These are phyloP conservation scores for Peronospora farinosa DNA, from an alignment of 352 stramenopile genomes.

Conservation along the genomic window DNA sequence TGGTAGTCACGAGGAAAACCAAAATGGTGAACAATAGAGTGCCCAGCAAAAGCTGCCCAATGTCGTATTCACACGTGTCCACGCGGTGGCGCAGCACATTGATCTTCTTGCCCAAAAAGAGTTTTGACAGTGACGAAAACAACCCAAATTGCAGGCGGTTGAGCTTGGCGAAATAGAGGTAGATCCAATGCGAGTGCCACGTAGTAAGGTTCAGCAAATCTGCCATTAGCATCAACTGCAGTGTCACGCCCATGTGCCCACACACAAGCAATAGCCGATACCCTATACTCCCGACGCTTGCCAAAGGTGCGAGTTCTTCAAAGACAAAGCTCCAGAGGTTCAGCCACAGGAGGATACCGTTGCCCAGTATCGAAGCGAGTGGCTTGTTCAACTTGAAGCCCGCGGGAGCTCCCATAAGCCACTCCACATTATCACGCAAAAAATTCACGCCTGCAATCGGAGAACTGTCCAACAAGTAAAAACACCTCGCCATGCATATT, in stretches of 20 bases:
- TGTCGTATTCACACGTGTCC: constrained; percentile 92
- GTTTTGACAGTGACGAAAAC: constrained; percentile 84
- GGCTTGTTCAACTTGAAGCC: constrained; percentile 88
- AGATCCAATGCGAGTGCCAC: constrained; percentile 86
- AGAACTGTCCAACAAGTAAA: constrained; percentile 17
- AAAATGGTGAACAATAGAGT: constrained; percentile 90
- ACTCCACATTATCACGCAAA: constrained; percentile 55
- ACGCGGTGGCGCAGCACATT: constrained; percentile 90
- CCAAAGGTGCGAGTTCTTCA: constrained; percentile 12
- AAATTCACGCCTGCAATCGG: constrained; percentile 32
- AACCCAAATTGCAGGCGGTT: constrained; percentile 75
- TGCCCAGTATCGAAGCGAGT: constrained; percentile 82
- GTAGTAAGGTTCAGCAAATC: constrained; percentile 72
- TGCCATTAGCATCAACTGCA: constrained; percentile 61
- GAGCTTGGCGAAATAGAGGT: constrained; percentile 80
- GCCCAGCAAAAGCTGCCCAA: constrained; percentile 83
- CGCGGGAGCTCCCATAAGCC: constrained; percentile 69
- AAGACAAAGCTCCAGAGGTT: constrained; percentile 67
- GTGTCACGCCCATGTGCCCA: constrained; percentile 48
- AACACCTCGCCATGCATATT: background rate
- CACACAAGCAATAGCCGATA: constrained; percentile 14
- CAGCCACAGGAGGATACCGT: constrained; percentile 74
- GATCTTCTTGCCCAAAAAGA: constrained; percentile 93
- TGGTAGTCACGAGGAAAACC: constrained; percentile 91
- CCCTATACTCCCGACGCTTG: background rate